These are phyloP conservation scores for Alliaria petiolata DNA, from an alignment of 345 rosid species.

Conservation along the genomic window DNA sequence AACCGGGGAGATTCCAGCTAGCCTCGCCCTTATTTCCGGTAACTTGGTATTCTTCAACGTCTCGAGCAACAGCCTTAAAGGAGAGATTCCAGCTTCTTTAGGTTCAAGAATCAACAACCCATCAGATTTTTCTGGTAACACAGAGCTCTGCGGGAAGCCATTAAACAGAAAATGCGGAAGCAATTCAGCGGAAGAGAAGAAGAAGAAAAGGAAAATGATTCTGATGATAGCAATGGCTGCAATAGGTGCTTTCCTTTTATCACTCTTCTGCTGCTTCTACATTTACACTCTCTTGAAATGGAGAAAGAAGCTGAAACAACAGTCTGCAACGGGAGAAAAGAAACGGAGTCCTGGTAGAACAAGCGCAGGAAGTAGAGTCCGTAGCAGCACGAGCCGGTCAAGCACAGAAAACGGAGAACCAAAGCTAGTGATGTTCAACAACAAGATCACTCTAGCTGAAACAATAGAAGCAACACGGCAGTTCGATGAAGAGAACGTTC, in stretches of 20 bases:
- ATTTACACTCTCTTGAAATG: slow-evolving; percentile 74
- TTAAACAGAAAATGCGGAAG: slow-evolving; percentile 43
- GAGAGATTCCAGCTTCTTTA: slow-evolving; percentile 59
- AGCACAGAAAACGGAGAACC: slow-evolving; percentile 84
- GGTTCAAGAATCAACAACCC: slow-evolving; percentile 60
- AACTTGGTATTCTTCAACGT: slow-evolving; percentile 64
- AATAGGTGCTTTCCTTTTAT: slow-evolving; percentile 50
- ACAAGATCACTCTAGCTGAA: slow-evolving; percentile 82
- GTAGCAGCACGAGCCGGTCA: slow-evolving; percentile 55
- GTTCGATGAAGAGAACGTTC: slow-evolving; percentile 91
- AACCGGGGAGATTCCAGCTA: slow-evolving; percentile 65
- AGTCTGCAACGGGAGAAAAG: slow-evolving; percentile 69
- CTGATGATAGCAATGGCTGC: slow-evolving; percentile 55
- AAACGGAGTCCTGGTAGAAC: slow-evolving; percentile 81
- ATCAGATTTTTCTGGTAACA: slow-evolving; percentile 54
- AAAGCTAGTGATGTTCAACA: slow-evolving; percentile 89
- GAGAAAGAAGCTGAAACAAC: slow-evolving; percentile 70
- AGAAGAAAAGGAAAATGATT: slow-evolving; percentile 56
- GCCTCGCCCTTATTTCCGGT: slow-evolving; percentile 37
- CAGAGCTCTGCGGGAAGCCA: slow-evolving; percentile 72
- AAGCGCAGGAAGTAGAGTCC: slow-evolving; percentile 77
- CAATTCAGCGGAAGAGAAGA: slow-evolving; percentile 29
- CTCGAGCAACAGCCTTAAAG: slow-evolving; percentile 65
- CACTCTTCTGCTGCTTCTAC: slow-evolving; percentile 86
- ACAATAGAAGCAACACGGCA: slow-evolving; percentile 85